Conservation (phyloP, 2,329 filamentous ascomycete species). For the Cercospora beticola region DNA sequence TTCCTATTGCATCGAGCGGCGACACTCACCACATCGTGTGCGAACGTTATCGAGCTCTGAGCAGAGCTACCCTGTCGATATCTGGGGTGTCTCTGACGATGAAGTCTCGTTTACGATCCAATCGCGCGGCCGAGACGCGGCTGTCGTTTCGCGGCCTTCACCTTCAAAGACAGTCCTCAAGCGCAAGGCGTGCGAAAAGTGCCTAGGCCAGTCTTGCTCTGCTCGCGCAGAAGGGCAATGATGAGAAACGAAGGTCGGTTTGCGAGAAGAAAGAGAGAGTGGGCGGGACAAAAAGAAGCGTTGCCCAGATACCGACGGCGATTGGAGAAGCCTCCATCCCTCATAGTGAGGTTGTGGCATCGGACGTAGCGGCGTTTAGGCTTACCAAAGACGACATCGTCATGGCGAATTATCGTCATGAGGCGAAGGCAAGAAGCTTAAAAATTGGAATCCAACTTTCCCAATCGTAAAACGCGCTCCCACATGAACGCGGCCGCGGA, state of each 20-base stretch:
- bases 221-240: neutral
- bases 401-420: neutral
- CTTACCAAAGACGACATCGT: neutral
- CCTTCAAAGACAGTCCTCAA: neutral
- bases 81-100: neutral
- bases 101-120: neutral
- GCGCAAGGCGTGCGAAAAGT: neutral
- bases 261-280: neutral
- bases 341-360: neutral
- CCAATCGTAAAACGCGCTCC: too few species aligned
- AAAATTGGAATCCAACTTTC: too few species aligned
- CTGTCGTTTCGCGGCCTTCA: neutral
- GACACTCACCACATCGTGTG: slow-evolving; percentile 26
- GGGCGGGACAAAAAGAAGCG: neutral
- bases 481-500: neutral
- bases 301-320: neutral
- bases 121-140: neutral
- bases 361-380: neutral
- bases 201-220: neutral
- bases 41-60: neutral
- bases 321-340: neutral
- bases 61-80: slow-evolving; percentile 2
- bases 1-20: neutral
- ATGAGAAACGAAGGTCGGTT: neutral
- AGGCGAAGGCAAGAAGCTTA: neutral